Base-by-base conservation (phyloP, 768 basidiomycete species). In the Steccherinum ochraceum region DNA sequence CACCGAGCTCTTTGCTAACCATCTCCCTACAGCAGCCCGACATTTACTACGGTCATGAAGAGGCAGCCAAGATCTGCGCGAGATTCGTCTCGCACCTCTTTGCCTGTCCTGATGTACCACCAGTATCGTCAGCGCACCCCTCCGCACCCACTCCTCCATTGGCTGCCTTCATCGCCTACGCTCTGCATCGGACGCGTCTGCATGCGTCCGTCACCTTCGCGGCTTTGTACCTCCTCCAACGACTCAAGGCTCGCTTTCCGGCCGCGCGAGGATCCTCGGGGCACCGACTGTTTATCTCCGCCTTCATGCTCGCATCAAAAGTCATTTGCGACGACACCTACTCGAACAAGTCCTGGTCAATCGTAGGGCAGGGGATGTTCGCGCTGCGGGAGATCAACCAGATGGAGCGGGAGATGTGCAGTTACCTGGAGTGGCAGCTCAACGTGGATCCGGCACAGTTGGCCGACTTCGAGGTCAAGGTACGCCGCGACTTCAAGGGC, bases 341-440 rank as follows among this genome's bases (percentile, higher is more conserved):
- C 65, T 77, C 76, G n/a, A 84, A 83, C 73, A 79, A 80, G 69
- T 76, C 74, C 16, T 84, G 81, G 81, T 72, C 73, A 30, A 75
- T 83, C 48, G 81, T 84, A 52, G 81, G 77, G 18, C 80, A 82
- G 61, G 75, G 74, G 56, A 77, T 81, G 71, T 84, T 81, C 60
- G 71, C 76, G 1, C 70, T 94, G 5, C 78, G 87, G 43, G 93
- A 94, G 75, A 86, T 96, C 62, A 96, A 96, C 67, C 92, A 94
- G 74, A 93, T 94, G 92, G 93, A 94, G 72, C 73, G 91, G 20
- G 92, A 94, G 69, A 93, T 96, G 85, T 92, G 84, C 56, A 77
- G 80, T 13, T 98, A 97, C 62, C 72, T 99, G 41, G 93, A 95
- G 64, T 97, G 93, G 93, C 86, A 89, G 61, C 72, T 90, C 5